Evolutionary conservation across 1,284 basidiomycete species (phyloP), one percentile per base, ranked within the genome.

Genomic region (Tilletia caries): DNA sequence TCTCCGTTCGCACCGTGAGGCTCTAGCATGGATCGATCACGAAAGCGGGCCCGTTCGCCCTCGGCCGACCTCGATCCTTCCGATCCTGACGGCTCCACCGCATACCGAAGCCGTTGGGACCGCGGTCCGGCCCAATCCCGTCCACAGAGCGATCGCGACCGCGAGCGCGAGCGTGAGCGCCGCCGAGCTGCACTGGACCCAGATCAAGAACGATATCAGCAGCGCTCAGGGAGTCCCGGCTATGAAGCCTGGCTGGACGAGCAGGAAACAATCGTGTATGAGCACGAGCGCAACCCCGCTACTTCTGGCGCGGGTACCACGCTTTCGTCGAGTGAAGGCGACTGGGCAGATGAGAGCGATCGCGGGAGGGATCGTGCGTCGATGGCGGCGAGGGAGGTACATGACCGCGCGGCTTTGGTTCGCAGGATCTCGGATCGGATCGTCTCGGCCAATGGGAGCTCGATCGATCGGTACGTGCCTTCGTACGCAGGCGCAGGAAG

Each of bases 31-130:
- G 73, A 73, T 25, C 71, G 73, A 34, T 66, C 70, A n/a, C 70
- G 73, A 18, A 76, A 76, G 58, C 75, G 75, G 33, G 70, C 52
- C 27, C 75, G 75, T 13, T 76, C 75, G 6, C 75, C 75, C 2
- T 73, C 71, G 6, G 70, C 71, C 1, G 62, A 76, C 66, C 69
- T 73, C 65, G 68, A 52, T 27, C 73, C 74, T 58, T 70, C 73
- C 41, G 34, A 67, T 12, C 13, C 69, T 12, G 75, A 74, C 34
- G 54, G 68, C 8, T 72, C 12, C 48, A 6, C 37, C 8, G 15
- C 15, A 6, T 62, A 62, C 32, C 29, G 58, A 33, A 33, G 29
- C 32, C 58, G 58, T 20, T 62, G 58, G 58, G 58, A 62, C 18
- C 58, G 58, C 32, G 58, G 27, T 4, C 58, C 58, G 3, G 58